phyloP scores from a whole-genome alignment of 805 yeast species.

The Kodamaea jinghongensis region DNA sequence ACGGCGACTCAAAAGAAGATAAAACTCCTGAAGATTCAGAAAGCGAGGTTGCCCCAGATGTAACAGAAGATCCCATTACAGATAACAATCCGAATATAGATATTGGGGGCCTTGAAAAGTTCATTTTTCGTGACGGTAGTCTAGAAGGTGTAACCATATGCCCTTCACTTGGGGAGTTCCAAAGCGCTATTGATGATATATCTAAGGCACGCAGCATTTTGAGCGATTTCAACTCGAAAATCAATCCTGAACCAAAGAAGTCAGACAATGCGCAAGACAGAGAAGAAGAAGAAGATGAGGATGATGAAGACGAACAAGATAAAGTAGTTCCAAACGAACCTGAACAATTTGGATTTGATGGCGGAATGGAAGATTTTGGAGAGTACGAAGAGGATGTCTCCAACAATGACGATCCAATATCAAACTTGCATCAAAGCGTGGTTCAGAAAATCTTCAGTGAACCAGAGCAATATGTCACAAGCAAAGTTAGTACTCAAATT shows the following conservation, averaged over 20 bases:
- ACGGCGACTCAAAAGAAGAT: slow-evolving; percentile 11
- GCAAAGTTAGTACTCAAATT: slow-evolving; percentile 20
- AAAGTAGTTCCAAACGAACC: not conserved
- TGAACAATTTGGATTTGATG: slow-evolving; percentile 16
- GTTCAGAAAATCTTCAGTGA: slow-evolving; percentile 14
- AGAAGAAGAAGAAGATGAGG: slow-evolving; percentile 19
- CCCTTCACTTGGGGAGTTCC: slow-evolving; percentile 66
- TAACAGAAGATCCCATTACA: slow-evolving; percentile 11
- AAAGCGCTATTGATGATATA: slow-evolving; percentile 55
- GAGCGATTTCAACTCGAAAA: slow-evolving; percentile 39
- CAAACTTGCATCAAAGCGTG: slow-evolving; percentile 14
- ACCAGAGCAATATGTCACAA: slow-evolving; percentile 15
- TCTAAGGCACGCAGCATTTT: slow-evolving; percentile 48
- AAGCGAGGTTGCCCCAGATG: slow-evolving; percentile 10
- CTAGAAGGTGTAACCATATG: slow-evolving; percentile 48
- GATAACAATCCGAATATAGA: slow-evolving; percentile 19
- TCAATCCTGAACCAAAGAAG: slow-evolving; percentile 15
- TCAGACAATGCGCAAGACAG: slow-evolving; percentile 30
- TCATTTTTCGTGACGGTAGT: slow-evolving; percentile 20
- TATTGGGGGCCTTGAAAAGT: slow-evolving; percentile 17
- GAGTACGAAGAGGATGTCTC: slow-evolving; percentile 11
- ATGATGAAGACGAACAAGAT: slow-evolving; percentile 17
- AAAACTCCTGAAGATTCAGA: slow-evolving; percentile 11
- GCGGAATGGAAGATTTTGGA: slow-evolving; percentile 18
- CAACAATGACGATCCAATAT: slow-evolving; percentile 8